A percentile compares a stretch with the other conserved stretches of the same genome.
These are phyloP conservation scores for Stephania yunnanensis DNA, from an alignment of 164 flowering plant species.

Conservation along the genomic window DNA sequence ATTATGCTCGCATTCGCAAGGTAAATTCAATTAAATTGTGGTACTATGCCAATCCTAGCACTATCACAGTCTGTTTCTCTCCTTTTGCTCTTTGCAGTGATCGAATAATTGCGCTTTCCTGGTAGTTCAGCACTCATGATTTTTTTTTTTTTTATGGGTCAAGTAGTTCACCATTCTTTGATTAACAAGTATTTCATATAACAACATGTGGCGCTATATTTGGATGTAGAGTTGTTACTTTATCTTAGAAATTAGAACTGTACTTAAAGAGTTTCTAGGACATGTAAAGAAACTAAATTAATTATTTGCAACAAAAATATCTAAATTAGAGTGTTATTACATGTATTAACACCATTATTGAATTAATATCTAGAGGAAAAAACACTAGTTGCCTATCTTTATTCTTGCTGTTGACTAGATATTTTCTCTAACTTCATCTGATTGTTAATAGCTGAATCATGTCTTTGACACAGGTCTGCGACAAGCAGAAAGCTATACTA, in stretches of 20 bases:
- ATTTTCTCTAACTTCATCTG: background rate
- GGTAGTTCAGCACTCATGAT: background rate
- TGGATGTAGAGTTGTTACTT: background rate
- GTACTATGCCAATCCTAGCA: background rate
- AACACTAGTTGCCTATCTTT: background rate
- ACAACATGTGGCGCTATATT: background rate
- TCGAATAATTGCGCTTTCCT: background rate
- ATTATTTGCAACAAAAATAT: background rate
- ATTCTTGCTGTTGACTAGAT: background rate
- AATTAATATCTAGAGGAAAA: background rate
- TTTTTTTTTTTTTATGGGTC: too few species aligned
- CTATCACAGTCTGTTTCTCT: background rate
- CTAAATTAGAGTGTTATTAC: background rate
- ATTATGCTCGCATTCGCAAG: conserved; percentile 88
- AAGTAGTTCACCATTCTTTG: background rate
- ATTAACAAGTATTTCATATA: background rate
- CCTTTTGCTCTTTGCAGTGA: background rate
- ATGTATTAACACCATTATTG: too few species aligned
- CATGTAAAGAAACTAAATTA: background rate
- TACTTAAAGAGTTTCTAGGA: background rate
- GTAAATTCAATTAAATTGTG: conserved; percentile 30
- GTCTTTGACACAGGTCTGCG: conserved; percentile 66
- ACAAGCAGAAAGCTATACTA: conserved; percentile 89
- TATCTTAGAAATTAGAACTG: background rate
- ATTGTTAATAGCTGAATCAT: background rate